Conservation (phyloP, 2,329 filamentous ascomycete genomes). For the Pezicula radicicola region DNA sequence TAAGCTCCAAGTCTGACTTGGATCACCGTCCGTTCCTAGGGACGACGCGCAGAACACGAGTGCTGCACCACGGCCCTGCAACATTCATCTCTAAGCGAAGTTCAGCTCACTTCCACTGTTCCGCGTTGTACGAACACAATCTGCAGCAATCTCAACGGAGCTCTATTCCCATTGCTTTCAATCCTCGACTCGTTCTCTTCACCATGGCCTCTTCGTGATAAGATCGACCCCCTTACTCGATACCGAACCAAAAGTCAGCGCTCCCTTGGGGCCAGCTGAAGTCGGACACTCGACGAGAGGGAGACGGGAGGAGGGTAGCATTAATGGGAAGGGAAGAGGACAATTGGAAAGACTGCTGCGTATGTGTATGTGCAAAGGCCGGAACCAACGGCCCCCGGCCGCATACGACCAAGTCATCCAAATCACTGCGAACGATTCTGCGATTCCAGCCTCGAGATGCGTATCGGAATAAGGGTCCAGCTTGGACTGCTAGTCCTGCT, state of each 20-base stretch:
- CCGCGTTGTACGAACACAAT: no score
- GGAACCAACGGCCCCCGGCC: background rate
- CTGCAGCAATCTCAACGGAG: no score
- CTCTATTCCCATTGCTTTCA: no score
- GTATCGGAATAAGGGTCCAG: constrained; percentile 85
- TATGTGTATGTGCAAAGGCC: background rate
- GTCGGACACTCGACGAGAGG: background rate
- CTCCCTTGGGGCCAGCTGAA: background rate
- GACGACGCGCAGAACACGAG: no score
- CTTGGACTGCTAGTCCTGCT: constrained; percentile 76
- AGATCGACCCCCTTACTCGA: background rate
- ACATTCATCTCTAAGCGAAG: no score
- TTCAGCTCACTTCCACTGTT: no score
- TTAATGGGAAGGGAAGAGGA: background rate
- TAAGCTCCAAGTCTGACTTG: no score
- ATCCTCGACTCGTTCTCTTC: no score
- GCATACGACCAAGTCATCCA: background rate
- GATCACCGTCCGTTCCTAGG: no score
- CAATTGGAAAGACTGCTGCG: background rate
- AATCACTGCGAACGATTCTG: background rate
- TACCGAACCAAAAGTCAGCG: background rate
- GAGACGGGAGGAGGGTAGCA: background rate
- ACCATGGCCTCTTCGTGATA: no score
- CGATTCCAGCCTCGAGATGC: constrained; percentile 51
- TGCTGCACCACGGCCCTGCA: no score